A percentile compares a stretch with the other conserved stretches of the same genome.
These are phyloP conservation scores for Phytophthora multivora DNA, from an alignment of 352 stramenopile species.

Conservation along the genomic window DNA sequence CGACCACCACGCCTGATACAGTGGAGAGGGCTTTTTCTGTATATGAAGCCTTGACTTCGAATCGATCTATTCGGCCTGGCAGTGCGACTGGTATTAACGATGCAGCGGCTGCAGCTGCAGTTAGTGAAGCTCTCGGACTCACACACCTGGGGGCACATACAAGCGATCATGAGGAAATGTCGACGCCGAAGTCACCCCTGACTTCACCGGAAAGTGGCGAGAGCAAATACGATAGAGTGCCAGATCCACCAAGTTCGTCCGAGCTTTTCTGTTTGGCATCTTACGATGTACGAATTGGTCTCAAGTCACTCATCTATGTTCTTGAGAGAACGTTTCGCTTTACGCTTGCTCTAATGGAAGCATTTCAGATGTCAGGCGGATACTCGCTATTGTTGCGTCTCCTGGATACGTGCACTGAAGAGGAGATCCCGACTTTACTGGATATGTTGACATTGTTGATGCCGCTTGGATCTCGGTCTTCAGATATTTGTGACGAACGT, in stretches of 20 bases:
- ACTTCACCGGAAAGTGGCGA: not conserved
- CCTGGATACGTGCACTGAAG: slow-evolving; percentile 47
- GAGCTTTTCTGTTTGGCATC: slow-evolving; percentile 39
- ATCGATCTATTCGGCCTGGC: slow-evolving; percentile 2
- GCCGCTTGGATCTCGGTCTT: slow-evolving; percentile 57
- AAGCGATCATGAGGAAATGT: slow-evolving; percentile 1
- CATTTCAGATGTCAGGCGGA: slow-evolving; percentile 68
- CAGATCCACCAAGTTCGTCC: not conserved
- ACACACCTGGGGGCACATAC: slow-evolving; percentile 12
- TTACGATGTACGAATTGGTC: slow-evolving; percentile 57
- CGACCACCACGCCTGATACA: slow-evolving; percentile 32
- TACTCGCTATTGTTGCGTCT: slow-evolving; percentile 58
- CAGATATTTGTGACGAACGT: slow-evolving; percentile 40
- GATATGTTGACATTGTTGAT: slow-evolving; percentile 62
- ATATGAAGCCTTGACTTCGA: slow-evolving; percentile 2
- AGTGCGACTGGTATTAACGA: slow-evolving; percentile 13
- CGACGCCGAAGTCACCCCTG: not conserved
- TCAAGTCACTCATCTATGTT: slow-evolving; percentile 59
- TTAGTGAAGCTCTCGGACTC: slow-evolving; percentile 71
- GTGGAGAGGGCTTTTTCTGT: slow-evolving; percentile 38
- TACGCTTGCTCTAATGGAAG: slow-evolving; percentile 64
- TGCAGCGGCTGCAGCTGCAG: slow-evolving; percentile 46
- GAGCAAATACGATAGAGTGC: not conserved
- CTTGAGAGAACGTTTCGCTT: slow-evolving; percentile 71
- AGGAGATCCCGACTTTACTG: slow-evolving; percentile 48